Percentiles rank a stretch among this genome's conserved stretches.
These are phyloP conservation scores for Scutellaria barbata DNA, from an alignment of 257 asterid species.

Conservation along the genomic window DNA sequence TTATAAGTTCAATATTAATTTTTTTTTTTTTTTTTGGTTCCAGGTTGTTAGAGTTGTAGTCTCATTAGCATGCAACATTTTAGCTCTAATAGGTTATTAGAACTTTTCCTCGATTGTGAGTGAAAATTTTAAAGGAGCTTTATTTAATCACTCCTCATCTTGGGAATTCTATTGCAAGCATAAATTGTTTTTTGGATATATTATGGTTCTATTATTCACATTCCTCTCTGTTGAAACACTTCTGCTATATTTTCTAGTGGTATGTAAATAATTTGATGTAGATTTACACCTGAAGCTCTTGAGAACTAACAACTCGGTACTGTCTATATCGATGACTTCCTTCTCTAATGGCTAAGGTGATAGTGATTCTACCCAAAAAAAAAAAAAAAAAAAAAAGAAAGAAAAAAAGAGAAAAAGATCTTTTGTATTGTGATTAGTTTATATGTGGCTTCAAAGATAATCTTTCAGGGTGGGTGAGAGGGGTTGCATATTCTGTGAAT, in stretches of 20 bases:
- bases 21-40: neutral
- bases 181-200: neutral
- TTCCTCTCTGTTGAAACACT: neutral
- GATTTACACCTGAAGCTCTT: neutral
- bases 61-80: neutral
- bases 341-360: neutral
- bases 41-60: conserved; percentile 1
- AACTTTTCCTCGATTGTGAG: neutral
- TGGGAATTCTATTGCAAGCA: neutral
- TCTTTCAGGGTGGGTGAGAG: neutral
- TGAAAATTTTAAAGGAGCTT: neutral
- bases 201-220: neutral
- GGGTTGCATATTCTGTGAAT: neutral
- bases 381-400: no score
- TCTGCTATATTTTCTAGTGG: neutral
- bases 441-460: conserved; percentile 1
- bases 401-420: neutral
- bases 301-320: neutral
- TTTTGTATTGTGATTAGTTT: neutral
- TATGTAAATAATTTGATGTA: neutral
- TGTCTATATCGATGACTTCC: conserved; percentile 1
- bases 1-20: neutral
- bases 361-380: no score
- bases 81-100: neutral
- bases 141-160: neutral